Base-by-base conservation (phyloP, 2,329 filamentous ascomycete genomes). In the Lasiodiplodia hormozganensis region DNA sequence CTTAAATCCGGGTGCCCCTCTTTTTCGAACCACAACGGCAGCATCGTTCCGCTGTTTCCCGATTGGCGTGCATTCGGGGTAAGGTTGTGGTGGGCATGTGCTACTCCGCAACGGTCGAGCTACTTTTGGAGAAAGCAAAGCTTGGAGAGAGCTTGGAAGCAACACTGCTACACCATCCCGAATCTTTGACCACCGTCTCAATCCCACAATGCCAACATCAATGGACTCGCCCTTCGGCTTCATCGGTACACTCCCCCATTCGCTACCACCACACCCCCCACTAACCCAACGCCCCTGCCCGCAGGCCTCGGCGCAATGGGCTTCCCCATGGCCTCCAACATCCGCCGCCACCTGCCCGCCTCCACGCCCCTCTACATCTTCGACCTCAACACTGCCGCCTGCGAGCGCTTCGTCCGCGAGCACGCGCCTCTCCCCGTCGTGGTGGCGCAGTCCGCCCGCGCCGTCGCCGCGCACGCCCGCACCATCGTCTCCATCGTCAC, bases 231-330 rank as follows among this genome's bases (percentile, higher is more conserved):
- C 28, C 5, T 60, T 60, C 25, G 56, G 56, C 12, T 60, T 60
- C 56, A 34, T 60, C 36, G 56, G 56, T 60, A 5, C 10, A 11
- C 34, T 5, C 6, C 7, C 11, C 31, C 18, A 21, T 16, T 10
- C 7, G 1, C n/a, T 1, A 1, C 23, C 47, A 25, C 23, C 51
- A 12, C 53, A n/a, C 11, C 52, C 6, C n/a, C 10, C 11, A 21
- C 31, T 57, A 23, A 38, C 7, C 25, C 11, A 31, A n/a, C 12
- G 2, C 2, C 25, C 14, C 5, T 11, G 0, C 28, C 5, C 8
- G 4, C 36, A 77, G 76, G 76, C 23, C 75, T 78, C 34, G 76
- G 76, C 62, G 76, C 75, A 7, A 78, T 78, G 76, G 76, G 76
- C 58, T 77, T 76, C 65, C 73, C 73, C 7, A 77, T 78, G 76